Evolutionary conservation across 2,329 filamentous ascomycete genomes (phyloP).

Genomic region (Curvularia verruculosa): DNA sequence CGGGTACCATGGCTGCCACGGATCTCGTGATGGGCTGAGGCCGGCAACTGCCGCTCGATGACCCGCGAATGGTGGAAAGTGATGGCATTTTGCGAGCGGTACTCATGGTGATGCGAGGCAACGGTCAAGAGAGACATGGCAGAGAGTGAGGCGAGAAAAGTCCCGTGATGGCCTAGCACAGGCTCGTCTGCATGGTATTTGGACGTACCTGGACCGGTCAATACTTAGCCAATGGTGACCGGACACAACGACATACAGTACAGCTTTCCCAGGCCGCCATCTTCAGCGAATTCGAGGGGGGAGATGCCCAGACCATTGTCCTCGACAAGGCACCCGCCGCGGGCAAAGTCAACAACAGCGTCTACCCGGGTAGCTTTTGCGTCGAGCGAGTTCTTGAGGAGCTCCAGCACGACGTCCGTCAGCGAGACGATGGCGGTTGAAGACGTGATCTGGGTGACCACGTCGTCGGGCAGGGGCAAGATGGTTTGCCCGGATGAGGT

Average conservation of each 20-base stretch:
- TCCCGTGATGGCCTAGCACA: conserved; percentile 71
- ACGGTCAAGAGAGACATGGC: conserved; percentile 78
- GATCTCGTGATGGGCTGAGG: conserved; percentile 62
- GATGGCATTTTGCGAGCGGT: conserved; percentile 68
- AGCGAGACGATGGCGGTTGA: conserved; percentile 80
- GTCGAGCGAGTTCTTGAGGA: conserved; percentile 86
- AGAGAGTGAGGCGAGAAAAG: conserved; percentile 78
- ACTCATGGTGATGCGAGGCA: conserved; percentile 69
- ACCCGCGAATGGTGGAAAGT: conserved; percentile 72
- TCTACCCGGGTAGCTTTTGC: conserved; percentile 72
- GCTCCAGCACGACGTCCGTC: conserved; percentile 70
- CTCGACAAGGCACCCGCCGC: conserved; percentile 78
- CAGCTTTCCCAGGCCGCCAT: conserved; percentile 73
- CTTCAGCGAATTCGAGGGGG: conserved; percentile 71
- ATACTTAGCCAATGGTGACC: conserved; percentile 5
- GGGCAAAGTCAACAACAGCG: conserved; percentile 73
- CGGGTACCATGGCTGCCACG: conserved; percentile 72
- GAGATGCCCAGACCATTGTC: conserved; percentile 84
- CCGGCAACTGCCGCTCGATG: conserved; percentile 68
- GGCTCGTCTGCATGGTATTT: conserved; percentile 59
- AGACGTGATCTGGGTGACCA: conserved; percentile 80
- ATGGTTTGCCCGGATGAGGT: conserved; percentile 54
- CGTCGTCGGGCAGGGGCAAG: conserved; percentile 70
- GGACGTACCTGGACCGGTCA: conserved; percentile 70
- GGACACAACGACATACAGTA: conserved; percentile 63